These are phyloP conservation scores for Vitis hybrid DNA, from an alignment of 177 flowering plant genomes.

Conservation along the genomic window DNA sequence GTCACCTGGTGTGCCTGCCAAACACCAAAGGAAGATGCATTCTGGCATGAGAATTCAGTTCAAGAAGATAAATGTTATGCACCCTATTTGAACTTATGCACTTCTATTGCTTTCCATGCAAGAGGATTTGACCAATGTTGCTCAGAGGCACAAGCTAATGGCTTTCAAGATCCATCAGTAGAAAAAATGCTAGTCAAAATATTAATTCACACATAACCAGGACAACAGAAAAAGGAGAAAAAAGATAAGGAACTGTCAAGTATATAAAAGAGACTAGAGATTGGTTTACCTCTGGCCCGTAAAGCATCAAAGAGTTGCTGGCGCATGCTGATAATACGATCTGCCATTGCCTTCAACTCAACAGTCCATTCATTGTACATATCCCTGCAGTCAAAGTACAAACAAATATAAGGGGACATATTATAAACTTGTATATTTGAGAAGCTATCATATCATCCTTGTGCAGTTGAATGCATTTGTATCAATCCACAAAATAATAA, in stretches of 20 bases:
- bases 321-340: slow-evolving; percentile 93
- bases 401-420: not conserved
- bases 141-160: too few species aligned
- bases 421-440: not conserved
- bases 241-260: not conserved
- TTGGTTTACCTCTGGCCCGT: slow-evolving; percentile 54
- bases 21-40: not conserved
- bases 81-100: not conserved
- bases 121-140: too few species aligned
- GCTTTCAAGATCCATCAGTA: too few species aligned
- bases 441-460: not conserved
- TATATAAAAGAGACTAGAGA: not conserved
- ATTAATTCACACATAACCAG: too few species aligned
- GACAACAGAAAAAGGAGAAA: not conserved
- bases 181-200: too few species aligned
- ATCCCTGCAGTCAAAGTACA: slow-evolving; percentile 38
- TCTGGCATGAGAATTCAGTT: too few species aligned
- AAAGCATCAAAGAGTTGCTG: slow-evolving; percentile 75
- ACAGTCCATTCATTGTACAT: slow-evolving; percentile 85
- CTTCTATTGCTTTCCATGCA: too few species aligned
- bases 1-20: slow-evolving; percentile 91
- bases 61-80: not conserved
- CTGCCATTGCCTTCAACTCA: slow-evolving; percentile 97
- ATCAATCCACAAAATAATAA: too few species aligned
- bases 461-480: too few species aligned